Evolutionary conservation across 306 rosid genomes (phyloP), one percentile per base, ranked within the genome.

Genomic region (Ormosia emarginata): DNA sequence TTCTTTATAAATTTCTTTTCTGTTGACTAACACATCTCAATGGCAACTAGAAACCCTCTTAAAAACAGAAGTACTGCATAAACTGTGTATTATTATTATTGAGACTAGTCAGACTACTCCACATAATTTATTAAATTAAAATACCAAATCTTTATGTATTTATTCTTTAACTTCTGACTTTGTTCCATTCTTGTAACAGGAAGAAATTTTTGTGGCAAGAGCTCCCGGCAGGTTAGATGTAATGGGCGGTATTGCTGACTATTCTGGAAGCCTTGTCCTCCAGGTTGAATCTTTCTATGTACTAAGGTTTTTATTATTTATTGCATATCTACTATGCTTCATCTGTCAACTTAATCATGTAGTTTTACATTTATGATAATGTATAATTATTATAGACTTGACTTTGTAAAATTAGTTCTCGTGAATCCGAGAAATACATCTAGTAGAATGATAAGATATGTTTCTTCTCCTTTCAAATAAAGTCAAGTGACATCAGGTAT

Each of bases 191-290:
- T 63, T 68, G 53, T 83, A 70, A 70, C 88, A 96, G 99, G 98
- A 92, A 80, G 99, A 93, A 40, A 86, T 96, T 80, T 89, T 88
- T 86, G 94, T 96, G 81, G 79, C 99, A 8, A 92, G 99, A 84
- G 99, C 99, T 84, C 99, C 99, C 36, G 98, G 99, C 75, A 90
- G 99, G 77, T 82, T 96, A 81, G 99, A 96, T 78, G 98, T 93
- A 44, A 96, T 96, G 99, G 99, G 99, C 58, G 99, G 99, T 50
- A 96, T 96, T 84, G 99, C 98, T 75, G 99, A 96, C 85, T 96
- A 96, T 84, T 96, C 99, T 53, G 99, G 99, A 82, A 92, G 98
- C 83, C 97, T 96, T 77, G 99, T 96, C 61, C 93, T 96, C 80
- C 99, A 95, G 98, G 98, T 95, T 59, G 62, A 32, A 41, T 65